phyloP scores from a whole-genome alignment of 352 stramenopile species.

The Pseudoperonospora humuli region DNA sequence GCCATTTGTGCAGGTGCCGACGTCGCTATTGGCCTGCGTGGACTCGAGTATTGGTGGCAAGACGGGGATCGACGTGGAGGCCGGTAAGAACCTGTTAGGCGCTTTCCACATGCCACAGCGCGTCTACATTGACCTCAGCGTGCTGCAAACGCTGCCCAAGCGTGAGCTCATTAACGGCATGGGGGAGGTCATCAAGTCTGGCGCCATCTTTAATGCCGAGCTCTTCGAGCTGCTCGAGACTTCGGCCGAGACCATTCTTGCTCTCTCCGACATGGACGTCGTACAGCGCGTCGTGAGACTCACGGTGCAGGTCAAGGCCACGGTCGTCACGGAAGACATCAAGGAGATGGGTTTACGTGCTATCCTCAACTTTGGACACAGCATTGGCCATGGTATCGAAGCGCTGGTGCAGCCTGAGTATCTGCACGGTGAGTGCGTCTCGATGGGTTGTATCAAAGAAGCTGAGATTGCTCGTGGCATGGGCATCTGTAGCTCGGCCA shows the following conservation, averaged over 20 bases:
- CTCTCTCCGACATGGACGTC: constrained; percentile 52
- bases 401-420: constrained; percentile 92
- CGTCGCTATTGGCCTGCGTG: constrained; percentile 97
- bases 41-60: constrained; percentile 98
- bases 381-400: constrained; percentile 97
- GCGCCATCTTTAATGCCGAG: constrained; percentile 90
- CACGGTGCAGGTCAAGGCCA: constrained; percentile 90
- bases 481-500: constrained; percentile 61
- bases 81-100: constrained; percentile 97
- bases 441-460: constrained; percentile 96
- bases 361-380: constrained; percentile 99
- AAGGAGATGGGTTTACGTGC: constrained; percentile 93
- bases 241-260: constrained; percentile 78
- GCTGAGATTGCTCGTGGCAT: constrained; percentile 87
- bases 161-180: constrained; percentile 94
- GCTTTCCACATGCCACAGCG: constrained; percentile 97
- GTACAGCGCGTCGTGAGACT: constrained; percentile 59
- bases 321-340: constrained; percentile 93
- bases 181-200: constrained; percentile 97
- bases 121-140: constrained; percentile 93
- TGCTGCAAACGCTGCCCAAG: constrained; percentile 91
- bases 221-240: constrained; percentile 93
- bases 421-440: constrained; percentile 95
- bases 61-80: constrained; percentile 95
- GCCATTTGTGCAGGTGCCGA: constrained; percentile 90